These are phyloP conservation scores for Staphylotrichum tortipilum DNA, from an alignment of 495 filamentous ascomycete species.

Conservation along the genomic window DNA sequence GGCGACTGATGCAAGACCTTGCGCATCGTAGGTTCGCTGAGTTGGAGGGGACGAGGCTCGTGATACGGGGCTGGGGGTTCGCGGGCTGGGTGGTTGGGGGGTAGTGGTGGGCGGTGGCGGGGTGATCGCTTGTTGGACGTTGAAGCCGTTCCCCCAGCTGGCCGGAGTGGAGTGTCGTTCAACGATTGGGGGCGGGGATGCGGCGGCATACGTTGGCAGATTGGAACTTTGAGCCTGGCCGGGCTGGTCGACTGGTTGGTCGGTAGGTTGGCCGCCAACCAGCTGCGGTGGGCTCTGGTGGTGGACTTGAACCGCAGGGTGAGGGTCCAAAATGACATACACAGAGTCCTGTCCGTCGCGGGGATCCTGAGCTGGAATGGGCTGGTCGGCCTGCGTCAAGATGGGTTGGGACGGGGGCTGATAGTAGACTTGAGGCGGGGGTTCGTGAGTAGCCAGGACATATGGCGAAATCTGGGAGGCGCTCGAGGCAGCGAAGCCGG, in stretches of 20 bases:
- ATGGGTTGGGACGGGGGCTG: background rate
- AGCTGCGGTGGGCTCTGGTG: no score
- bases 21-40: background rate
- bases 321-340: no score
- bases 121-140: background rate
- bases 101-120: background rate
- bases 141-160: background rate
- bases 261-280: no score
- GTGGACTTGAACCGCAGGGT: no score
- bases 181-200: background rate
- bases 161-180: background rate
- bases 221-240: background rate
- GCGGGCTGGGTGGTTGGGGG: background rate
- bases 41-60: constrained; percentile 4
- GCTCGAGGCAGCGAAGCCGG: background rate
- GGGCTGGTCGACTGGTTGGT: background rate
- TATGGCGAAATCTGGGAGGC: background rate
- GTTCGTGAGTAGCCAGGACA: background rate
- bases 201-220: background rate
- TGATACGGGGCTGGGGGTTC: constrained; percentile 4
- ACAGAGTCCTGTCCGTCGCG: no score
- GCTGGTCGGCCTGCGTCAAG: background rate
- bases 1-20: background rate
- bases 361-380: no score
- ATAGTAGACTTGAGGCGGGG: background rate